Percentiles rank a stretch among this genome's conserved stretches.
Evolutionary conservation across 2,329 filamentous ascomycete genomes (phyloP).

Genomic region (Pestalotiopsis sp.): DNA sequence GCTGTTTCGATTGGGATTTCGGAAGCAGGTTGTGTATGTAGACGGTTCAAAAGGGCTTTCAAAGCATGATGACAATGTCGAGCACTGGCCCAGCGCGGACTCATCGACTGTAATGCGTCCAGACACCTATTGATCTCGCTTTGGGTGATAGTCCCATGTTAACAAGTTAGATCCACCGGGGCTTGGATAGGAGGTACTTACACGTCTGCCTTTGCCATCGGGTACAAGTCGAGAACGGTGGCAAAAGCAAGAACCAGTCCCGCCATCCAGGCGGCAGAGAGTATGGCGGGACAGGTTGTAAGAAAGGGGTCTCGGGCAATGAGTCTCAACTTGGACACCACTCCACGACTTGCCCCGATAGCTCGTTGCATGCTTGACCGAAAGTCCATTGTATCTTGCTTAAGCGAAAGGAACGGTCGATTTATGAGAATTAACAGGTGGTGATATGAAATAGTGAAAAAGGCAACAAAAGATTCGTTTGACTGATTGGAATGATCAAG

Average conservation of each 20-base stretch:
- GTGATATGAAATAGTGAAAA: slow-evolving; percentile 14
- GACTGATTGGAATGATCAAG: neutral
- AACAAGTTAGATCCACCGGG: neutral
- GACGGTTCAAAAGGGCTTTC: slow-evolving; percentile 1
- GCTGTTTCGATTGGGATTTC: neutral
- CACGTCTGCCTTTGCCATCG: slow-evolving; percentile 12
- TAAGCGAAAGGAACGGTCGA: slow-evolving; percentile 16
- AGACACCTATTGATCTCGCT: slow-evolving; percentile 7
- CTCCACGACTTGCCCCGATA: slow-evolving; percentile 11
- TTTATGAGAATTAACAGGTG: slow-evolving; percentile 16
- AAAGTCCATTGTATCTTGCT: slow-evolving; percentile 12
- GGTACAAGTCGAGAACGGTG: slow-evolving; percentile 12
- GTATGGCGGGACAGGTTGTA: slow-evolving; percentile 12
- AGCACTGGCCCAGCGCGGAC: slow-evolving; percentile 13
- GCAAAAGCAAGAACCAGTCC: slow-evolving; percentile 15
- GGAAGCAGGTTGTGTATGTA: neutral
- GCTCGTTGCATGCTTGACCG: slow-evolving; percentile 15
- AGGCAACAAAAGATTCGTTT: slow-evolving; percentile 7
- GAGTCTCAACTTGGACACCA: slow-evolving; percentile 8
- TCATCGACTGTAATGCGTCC: slow-evolving; percentile 9
- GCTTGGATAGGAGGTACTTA: neutral
- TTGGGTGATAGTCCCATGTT: neutral
- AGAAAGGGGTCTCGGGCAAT: slow-evolving; percentile 2
- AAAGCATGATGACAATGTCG: slow-evolving; percentile 12
- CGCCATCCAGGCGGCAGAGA: slow-evolving; percentile 16